Evolutionary conservation across 2,329 filamentous ascomycete genomes (phyloP).

Genomic region (Penicillium sp.): DNA sequence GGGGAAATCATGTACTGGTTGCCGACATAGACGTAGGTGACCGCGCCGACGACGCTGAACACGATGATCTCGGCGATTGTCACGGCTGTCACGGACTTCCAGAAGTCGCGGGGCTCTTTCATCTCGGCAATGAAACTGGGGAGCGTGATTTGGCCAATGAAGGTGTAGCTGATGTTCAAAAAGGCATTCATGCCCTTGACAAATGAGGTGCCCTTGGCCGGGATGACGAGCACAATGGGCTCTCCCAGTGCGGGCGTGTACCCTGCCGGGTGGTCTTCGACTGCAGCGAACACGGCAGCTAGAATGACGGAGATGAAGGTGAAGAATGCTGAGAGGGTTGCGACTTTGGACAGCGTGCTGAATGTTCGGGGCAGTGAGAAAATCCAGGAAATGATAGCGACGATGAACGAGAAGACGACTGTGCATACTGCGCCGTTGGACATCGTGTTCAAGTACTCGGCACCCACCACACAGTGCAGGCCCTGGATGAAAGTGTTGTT

Average conservation of each 20-base stretch:
- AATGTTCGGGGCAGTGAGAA: slow-evolving; percentile 82
- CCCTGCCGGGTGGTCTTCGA: slow-evolving; percentile 63
- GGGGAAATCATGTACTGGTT: slow-evolving; percentile 81
- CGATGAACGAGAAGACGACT: slow-evolving; percentile 66
- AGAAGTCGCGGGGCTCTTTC: slow-evolving; percentile 71
- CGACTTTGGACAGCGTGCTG: slow-evolving; percentile 66
- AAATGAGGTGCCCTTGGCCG: slow-evolving; percentile 64
- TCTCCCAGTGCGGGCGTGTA: slow-evolving; percentile 54
- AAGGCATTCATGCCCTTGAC: slow-evolving; percentile 77
- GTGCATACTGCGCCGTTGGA: slow-evolving; percentile 64
- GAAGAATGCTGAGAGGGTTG: slow-evolving; percentile 70
- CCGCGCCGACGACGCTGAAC: slow-evolving; percentile 70
- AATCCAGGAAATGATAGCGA: slow-evolving; percentile 65
- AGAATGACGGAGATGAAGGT: slow-evolving; percentile 83
- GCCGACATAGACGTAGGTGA: slow-evolving; percentile 80
- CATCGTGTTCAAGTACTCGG: slow-evolving; percentile 86
- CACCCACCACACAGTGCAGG: slow-evolving; percentile 73
- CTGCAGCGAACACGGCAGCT: slow-evolving; percentile 69
- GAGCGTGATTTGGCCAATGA: slow-evolving; percentile 89
- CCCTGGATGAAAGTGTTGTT: slow-evolving; percentile 90
- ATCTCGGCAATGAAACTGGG: slow-evolving; percentile 95
- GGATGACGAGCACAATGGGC: slow-evolving; percentile 60
- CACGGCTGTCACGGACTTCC: slow-evolving; percentile 83
- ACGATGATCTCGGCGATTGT: slow-evolving; percentile 80
- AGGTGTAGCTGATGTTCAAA: slow-evolving; percentile 91